phyloP scores from a whole-genome alignment of 805 yeast species.

The Candida germanica region DNA sequence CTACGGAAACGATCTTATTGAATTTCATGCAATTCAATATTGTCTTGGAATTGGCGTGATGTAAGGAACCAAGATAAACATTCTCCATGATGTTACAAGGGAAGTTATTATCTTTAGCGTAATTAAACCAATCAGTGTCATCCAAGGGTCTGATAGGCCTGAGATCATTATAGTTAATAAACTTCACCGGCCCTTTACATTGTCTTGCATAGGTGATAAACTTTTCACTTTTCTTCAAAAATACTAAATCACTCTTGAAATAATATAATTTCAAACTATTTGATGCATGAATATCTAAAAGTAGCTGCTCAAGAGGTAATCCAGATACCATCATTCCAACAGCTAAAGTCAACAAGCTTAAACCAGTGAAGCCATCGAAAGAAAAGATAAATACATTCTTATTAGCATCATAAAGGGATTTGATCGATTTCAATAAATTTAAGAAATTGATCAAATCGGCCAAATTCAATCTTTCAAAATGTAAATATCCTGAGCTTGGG shows the following conservation, averaged over 20 bases:
- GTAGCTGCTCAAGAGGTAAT: constrained; percentile 22
- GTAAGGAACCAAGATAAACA: constrained; percentile 30
- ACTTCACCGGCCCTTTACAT: constrained; percentile 4
- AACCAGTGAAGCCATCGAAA: constrained; percentile 39
- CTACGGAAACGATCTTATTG: constrained; percentile 29
- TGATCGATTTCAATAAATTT: constrained; percentile 28
- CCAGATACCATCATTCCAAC: constrained; percentile 14
- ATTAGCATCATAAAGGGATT: constrained; percentile 17
- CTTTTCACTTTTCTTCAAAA: constrained; percentile 29
- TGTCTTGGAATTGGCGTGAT: constrained; percentile 32
- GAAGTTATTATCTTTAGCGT: constrained; percentile 30
- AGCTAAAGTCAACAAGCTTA: constrained; percentile 22
- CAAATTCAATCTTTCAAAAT: constrained; percentile 19
- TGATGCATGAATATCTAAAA: constrained; percentile 15
- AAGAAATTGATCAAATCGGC: constrained; percentile 25
- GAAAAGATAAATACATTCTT: constrained; percentile 28
- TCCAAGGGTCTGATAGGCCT: not conserved
- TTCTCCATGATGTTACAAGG: constrained; percentile 30
- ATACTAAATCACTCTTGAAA: constrained; percentile 26
- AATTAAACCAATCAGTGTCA: constrained; percentile 32
- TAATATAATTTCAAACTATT: constrained; percentile 24
- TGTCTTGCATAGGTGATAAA: constrained; percentile 17
- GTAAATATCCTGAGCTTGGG: constrained; percentile 28
- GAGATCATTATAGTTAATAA: constrained; percentile 11
- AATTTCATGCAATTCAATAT: constrained; percentile 23